Evolutionary conservation across 495 filamentous ascomycete species (phyloP).

Genomic region (Penicillium pulvis): DNA sequence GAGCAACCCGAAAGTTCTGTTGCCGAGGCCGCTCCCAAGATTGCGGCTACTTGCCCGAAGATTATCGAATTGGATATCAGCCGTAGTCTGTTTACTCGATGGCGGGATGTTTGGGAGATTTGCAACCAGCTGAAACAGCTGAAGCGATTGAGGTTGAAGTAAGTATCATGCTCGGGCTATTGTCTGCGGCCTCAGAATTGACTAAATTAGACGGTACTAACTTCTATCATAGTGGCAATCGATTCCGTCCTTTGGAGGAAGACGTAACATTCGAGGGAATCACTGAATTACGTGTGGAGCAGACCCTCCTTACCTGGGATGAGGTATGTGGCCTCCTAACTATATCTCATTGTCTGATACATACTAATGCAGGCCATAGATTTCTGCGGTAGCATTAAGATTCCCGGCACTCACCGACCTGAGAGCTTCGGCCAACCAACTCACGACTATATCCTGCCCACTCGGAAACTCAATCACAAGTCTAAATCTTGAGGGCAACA

Average conservation of each 20-base stretch:
- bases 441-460: constrained; percentile 36
- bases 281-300: constrained; percentile 69
- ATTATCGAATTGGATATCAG: constrained; percentile 85
- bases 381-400: constrained; percentile 38
- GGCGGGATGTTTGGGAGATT: constrained; percentile 66
- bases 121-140: constrained; percentile 66
- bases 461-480: constrained; percentile 53
- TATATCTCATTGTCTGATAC: background rate
- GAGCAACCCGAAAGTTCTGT: constrained; percentile 37
- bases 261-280: constrained; percentile 55
- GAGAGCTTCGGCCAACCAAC: constrained; percentile 55
- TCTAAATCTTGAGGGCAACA: constrained; percentile 75
- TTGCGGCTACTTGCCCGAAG: constrained; percentile 50
- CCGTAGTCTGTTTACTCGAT: constrained; percentile 73
- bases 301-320: constrained; percentile 72
- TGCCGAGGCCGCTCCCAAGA: constrained; percentile 27
- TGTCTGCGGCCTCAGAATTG: background rate
- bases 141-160: constrained; percentile 71
- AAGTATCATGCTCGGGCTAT: constrained; percentile 23
- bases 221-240: constrained; percentile 65
- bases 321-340: constrained; percentile 50
- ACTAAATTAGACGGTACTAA: constrained; percentile 16
- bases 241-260: constrained; percentile 58
- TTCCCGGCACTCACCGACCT: constrained; percentile 66
- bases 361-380: constrained; percentile 31